phyloP scores from a whole-genome alignment of 2,329 filamentous ascomycete genomes.

The Dactylellina drechsleri region DNA sequence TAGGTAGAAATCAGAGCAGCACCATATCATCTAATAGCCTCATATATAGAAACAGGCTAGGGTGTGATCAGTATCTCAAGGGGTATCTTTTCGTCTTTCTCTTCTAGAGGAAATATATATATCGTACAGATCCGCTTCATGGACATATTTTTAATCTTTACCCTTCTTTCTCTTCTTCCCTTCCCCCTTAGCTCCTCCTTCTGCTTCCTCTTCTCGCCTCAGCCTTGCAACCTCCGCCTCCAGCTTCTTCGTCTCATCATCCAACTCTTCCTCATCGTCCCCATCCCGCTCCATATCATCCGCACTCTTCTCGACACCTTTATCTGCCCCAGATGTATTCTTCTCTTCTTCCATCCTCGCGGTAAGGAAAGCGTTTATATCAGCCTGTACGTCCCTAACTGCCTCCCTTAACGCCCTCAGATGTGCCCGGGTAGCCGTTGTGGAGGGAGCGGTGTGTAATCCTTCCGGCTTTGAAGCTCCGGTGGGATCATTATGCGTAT shows the following conservation, averaged over 20 bases:
- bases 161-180: conserved; percentile 45
- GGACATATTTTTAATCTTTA: conserved; percentile 7
- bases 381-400: conserved; percentile 32
- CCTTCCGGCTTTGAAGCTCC: conserved; percentile 21
- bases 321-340: conserved; percentile 1
- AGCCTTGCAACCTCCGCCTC: conserved; percentile 44
- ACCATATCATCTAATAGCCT: too few relatives aligned
- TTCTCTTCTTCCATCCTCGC: conserved; percentile 48
- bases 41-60: too few relatives aligned
- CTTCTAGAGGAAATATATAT: conserved; percentile 5
- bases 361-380: conserved; percentile 42
- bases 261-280: conserved; percentile 49
- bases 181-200: conserved; percentile 20
- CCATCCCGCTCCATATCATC: conserved; percentile 53
- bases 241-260: conserved; percentile 49
- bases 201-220: conserved; percentile 35
- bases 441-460: conserved; percentile 24
- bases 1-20: background rate
- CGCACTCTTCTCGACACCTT: conserved; percentile 17
- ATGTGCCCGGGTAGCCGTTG: conserved; percentile 31
- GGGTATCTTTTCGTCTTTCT: conserved; percentile 28
- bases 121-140: conserved; percentile 17
- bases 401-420: conserved; percentile 23
- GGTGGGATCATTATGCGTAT: conserved; percentile 39
- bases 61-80: background rate